Evolutionary conservation across 352 stramenopile species (phyloP).

Genomic region (Phytophthora nicotianae): DNA sequence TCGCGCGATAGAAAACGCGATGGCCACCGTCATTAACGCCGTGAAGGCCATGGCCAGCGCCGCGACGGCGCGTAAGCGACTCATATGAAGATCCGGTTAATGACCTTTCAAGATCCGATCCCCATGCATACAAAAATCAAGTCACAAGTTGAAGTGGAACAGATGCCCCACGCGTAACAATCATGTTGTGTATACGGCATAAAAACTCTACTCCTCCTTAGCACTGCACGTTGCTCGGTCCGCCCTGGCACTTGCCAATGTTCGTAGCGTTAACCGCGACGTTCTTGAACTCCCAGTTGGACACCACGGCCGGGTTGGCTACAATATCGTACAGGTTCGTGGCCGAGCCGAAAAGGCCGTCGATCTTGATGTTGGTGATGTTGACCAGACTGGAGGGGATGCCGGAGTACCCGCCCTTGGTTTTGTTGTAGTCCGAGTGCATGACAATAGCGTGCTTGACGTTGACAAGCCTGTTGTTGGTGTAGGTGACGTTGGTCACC

Average conservation of each 20-base stretch:
- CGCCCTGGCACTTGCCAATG: constrained; percentile 12
- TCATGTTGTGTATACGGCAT: constrained; percentile 5
- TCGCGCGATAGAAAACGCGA: constrained; percentile 41
- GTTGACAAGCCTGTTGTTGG: constrained; percentile 12
- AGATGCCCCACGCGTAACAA: constrained; percentile 1
- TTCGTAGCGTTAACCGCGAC: constrained; percentile 19
- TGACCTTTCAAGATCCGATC: constrained; percentile 17
- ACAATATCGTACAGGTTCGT: constrained; percentile 37
- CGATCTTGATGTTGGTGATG: constrained; percentile 36
- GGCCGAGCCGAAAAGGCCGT: constrained; percentile 10
- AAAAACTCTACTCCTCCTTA: background rate
- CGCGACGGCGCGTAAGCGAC: constrained; percentile 24
- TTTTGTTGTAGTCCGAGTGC: constrained; percentile 17
- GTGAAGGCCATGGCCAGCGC: constrained; percentile 28
- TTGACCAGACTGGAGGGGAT: constrained; percentile 24
- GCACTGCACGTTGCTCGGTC: constrained; percentile 22
- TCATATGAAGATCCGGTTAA: constrained; percentile 18
- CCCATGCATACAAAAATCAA: background rate
- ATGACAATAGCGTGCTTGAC: constrained; percentile 16
- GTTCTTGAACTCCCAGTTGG: constrained; percentile 32
- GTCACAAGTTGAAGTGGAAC: constrained; percentile 8
- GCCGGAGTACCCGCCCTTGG: constrained; percentile 8
- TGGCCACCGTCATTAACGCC: constrained; percentile 35
- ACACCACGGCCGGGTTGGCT: constrained; percentile 31
- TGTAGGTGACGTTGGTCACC: constrained; percentile 13